Percentiles rank a stretch among this genome's conserved stretches.
Evolutionary conservation across 2,329 filamentous ascomycete species (phyloP).

Genomic region (Thermomyces lanuginosus): DNA sequence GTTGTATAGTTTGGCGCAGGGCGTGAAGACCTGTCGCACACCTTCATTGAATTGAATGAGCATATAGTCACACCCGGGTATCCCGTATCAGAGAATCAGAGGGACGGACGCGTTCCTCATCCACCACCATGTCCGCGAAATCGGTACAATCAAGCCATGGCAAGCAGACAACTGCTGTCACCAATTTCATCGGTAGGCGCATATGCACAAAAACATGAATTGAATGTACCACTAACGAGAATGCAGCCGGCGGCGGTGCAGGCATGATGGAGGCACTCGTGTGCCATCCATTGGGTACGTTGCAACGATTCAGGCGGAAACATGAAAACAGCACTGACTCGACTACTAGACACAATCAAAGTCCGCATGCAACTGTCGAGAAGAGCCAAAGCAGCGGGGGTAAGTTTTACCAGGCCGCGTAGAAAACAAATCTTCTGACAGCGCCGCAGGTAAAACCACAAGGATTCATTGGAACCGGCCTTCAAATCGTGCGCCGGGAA

Average conservation of each 20-base stretch:
- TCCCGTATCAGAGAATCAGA: no score
- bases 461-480: conserved; percentile 74
- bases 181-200: conserved; percentile 77
- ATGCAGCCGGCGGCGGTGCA: conserved; percentile 75
- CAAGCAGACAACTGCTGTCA: conserved; percentile 63
- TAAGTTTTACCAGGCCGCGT: conserved; percentile 23
- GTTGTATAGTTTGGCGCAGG: no score
- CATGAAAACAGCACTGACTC: conserved; percentile 3
- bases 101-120: no score
- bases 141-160: conserved; percentile 39
- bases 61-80: no score
- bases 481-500: conserved; percentile 74
- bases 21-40: no score
- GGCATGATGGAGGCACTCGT: conserved; percentile 98
- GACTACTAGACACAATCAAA: conserved; percentile 71
- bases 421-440: conserved; percentile 2
- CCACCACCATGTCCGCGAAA: conserved; percentile 46
- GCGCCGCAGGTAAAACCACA: conserved; percentile 47
- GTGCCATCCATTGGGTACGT: conserved; percentile 78
- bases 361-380: conserved; percentile 97
- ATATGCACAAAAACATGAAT: neutral
- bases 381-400: conserved; percentile 64
- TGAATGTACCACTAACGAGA: conserved; percentile 8
- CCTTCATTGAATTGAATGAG: no score
- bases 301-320: conserved; percentile 4